A percentile compares a stretch with the other conserved stretches of the same genome.
Conservation (phyloP, 2,329 filamentous ascomycete species). For the Epichloe gansuensis region DNA sequence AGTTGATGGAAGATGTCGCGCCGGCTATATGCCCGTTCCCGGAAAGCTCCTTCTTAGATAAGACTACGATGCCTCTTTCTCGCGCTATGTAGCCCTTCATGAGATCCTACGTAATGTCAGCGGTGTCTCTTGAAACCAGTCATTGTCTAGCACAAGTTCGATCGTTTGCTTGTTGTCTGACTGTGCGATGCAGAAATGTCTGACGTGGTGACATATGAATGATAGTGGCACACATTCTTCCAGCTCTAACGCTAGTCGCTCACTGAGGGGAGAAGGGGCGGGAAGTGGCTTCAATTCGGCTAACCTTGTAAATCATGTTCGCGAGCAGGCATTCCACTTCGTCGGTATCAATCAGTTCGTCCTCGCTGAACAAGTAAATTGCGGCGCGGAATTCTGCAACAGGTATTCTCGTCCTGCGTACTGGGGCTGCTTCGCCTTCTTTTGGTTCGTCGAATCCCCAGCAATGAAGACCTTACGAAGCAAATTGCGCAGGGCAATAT, state of each 20-base stretch:
- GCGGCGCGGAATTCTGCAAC: constrained; percentile 77
- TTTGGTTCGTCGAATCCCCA: constrained; percentile 73
- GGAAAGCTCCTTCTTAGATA: constrained; percentile 90
- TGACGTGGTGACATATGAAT: neutral
- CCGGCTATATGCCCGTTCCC: constrained; percentile 58
- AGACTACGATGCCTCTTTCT: constrained; percentile 76
- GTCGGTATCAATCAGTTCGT: constrained; percentile 63
- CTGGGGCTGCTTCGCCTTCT: constrained; percentile 48
- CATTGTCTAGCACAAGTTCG: neutral
- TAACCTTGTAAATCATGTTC: constrained; percentile 96
- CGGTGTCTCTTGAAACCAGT: constrained; percentile 9
- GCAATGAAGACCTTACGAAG: constrained; percentile 82
- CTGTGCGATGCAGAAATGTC: neutral
- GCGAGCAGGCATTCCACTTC: constrained; percentile 92
- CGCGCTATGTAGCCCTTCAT: constrained; percentile 99
- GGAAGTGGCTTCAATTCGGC: constrained; percentile 11
- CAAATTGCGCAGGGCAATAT: constrained; percentile 84
- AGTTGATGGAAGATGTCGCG: neutral
- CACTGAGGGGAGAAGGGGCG: neutral
- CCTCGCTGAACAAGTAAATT: constrained; percentile 58
- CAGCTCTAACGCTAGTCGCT: neutral
- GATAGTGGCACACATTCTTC: neutral
- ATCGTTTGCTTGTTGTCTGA: neutral
- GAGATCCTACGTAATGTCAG: constrained; percentile 47
- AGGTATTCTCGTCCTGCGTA: constrained; percentile 66